phyloP scores from a whole-genome alignment of 78 protist species.

The Dictyostelium capitatum region DNA sequence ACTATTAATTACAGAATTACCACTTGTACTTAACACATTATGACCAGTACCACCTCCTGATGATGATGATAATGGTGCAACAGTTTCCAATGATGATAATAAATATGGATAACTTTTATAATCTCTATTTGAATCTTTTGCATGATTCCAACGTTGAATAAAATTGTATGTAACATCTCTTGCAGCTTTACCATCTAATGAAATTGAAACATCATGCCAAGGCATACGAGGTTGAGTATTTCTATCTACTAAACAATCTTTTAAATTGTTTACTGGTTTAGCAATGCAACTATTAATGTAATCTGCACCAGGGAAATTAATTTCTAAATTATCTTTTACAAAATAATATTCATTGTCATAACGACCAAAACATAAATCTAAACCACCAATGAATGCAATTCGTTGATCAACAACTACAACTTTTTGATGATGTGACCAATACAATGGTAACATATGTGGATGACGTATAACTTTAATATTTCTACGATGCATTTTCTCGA shows the following conservation, averaged over 20 bases:
- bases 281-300: constrained; percentile 50
- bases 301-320: constrained; percentile 61
- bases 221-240: constrained; percentile 79
- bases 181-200: constrained; percentile 74
- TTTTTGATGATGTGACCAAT: constrained; percentile 87
- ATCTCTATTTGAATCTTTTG: constrained; percentile 66
- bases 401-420: constrained; percentile 75
- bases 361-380: constrained; percentile 78
- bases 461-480: constrained; percentile 78
- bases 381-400: constrained; percentile 86
- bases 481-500: constrained; percentile 67
- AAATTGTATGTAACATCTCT: constrained; percentile 88
- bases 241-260: constrained; percentile 39
- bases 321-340: constrained; percentile 31
- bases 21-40: background rate
- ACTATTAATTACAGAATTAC: background rate
- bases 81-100: constrained; percentile 7
- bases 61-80: background rate
- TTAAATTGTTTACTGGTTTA: constrained; percentile 31
- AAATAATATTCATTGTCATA: constrained; percentile 51
- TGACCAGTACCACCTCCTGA: too few relatives aligned
- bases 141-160: constrained; percentile 91
- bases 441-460: constrained; percentile 78
- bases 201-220: constrained; percentile 80
- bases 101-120: constrained; percentile 75